Conservation (phyloP, 495 filamentous ascomycete species). For the Tuber umbilicatum region DNA sequence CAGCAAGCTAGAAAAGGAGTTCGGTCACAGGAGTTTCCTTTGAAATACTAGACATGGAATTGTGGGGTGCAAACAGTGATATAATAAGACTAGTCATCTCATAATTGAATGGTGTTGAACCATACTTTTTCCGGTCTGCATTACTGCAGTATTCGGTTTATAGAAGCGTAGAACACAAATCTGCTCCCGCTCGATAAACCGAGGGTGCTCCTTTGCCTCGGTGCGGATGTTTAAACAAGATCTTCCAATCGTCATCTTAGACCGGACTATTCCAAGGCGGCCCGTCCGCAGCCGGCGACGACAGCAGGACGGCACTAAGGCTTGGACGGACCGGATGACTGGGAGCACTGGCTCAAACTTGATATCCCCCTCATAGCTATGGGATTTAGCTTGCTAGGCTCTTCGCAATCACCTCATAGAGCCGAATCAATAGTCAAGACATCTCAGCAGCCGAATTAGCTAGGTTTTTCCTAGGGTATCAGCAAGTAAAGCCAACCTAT, state of each 20-base stretch:
- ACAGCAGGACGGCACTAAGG: no score
- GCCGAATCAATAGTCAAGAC: neutral
- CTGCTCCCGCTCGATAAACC: neutral
- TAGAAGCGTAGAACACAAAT: neutral
- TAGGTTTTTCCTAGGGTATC: no score
- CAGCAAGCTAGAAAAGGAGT: neutral
- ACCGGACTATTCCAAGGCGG: neutral
- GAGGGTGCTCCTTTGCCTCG: neutral
- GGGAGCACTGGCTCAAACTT: no score
- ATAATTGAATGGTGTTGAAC: neutral
- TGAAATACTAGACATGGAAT: neutral
- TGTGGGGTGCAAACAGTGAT: neutral
- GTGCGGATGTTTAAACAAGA: neutral
- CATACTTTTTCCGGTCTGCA: neutral
- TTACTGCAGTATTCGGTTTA: neutral
- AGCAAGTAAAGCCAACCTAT: no score
- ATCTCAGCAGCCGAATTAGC: neutral
- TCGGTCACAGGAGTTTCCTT: neutral
- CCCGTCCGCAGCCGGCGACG: no score
- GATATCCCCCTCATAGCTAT: no score
- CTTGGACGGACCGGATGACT: no score
- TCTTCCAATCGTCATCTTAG: neutral
- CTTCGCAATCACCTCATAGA: neutral
- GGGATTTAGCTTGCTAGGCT: neutral
- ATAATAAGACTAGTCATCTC: neutral